Evolutionary conservation across 1,284 basidiomycete genomes (phyloP).

Genomic region (Coniferiporia sulphurascens): DNA sequence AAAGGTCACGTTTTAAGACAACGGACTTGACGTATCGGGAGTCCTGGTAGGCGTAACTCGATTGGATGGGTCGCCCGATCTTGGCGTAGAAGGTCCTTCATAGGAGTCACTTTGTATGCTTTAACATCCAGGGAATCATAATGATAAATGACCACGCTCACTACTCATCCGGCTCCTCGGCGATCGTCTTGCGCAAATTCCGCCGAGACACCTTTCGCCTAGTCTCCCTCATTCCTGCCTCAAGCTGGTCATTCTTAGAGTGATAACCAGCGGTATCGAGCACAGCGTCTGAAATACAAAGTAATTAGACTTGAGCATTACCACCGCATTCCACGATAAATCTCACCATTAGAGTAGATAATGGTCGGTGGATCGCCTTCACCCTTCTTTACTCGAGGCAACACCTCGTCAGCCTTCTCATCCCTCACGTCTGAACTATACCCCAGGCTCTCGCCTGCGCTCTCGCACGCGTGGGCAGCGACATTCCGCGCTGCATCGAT

Average conservation of each 20-base stretch:
- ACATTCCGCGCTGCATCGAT: conserved; percentile 25
- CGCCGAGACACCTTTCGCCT: background rate
- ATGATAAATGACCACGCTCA: background rate
- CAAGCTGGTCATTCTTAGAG: conserved; percentile 30
- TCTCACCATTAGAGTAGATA: conserved; percentile 61
- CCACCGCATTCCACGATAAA: conserved; percentile 1
- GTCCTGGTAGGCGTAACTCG: conserved; percentile 11
- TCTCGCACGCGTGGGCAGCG: conserved; percentile 15
- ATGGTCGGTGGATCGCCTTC: conserved; percentile 57
- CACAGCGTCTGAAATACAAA: conserved; percentile 44
- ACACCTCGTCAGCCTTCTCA: conserved; percentile 42
- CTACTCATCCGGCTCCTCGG: conserved; percentile 5
- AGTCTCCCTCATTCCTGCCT: background rate
- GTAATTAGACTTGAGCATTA: background rate
- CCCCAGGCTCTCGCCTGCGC: background rate
- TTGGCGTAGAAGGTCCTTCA: conserved; percentile 16
- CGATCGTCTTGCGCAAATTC: background rate
- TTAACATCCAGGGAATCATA: background rate
- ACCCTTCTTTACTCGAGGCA: conserved; percentile 43
- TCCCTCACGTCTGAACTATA: background rate
- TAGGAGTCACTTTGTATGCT: conserved; percentile 7
- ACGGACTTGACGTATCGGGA: conserved; percentile 16
- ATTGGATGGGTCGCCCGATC: conserved; percentile 11
- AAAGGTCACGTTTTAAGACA: background rate
- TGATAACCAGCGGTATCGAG: conserved; percentile 69